Evolutionary conservation across 495 filamentous ascomycete species (phyloP).

Genomic region (Penicillium malachiteum): DNA sequence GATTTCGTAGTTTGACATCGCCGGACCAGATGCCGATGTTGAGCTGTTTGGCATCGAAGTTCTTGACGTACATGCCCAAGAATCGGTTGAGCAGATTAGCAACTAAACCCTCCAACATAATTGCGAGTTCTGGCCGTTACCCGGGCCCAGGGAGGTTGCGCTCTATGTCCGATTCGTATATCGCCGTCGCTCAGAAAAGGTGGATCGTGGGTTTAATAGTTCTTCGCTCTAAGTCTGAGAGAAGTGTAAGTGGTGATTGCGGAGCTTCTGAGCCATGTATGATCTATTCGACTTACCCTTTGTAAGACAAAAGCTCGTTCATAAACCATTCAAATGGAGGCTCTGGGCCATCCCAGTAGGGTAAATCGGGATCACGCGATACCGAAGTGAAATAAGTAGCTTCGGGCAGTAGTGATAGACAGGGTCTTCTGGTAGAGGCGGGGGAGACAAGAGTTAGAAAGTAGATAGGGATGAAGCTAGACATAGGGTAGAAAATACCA

Average conservation of each 20-base stretch:
- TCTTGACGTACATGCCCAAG: constrained; percentile 98
- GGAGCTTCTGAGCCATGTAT: background rate
- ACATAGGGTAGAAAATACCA: background rate
- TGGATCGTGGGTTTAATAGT: constrained; percentile 13
- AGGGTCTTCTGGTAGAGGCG: constrained; percentile 2
- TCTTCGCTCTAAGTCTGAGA: constrained; percentile 11
- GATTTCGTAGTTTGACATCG: constrained; percentile 87
- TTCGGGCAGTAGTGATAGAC: constrained; percentile 8
- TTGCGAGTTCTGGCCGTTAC: constrained; percentile 39
- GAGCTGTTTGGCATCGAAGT: constrained; percentile 93
- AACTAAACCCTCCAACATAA: constrained; percentile 66
- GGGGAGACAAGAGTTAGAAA: constrained; percentile 5
- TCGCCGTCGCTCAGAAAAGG: constrained; percentile 4
- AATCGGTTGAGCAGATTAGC: constrained; percentile 97
- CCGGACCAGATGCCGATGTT: constrained; percentile 98
- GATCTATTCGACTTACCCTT: constrained; percentile 1
- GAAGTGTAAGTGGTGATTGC: constrained; percentile 4
- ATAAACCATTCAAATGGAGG: constrained; percentile 21
- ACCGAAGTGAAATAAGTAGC: constrained; percentile 23
- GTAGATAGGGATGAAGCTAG: background rate
- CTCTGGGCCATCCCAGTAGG: constrained; percentile 35
- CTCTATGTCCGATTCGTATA: constrained; percentile 18
- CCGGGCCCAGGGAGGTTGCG: constrained; percentile 30
- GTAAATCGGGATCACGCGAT: constrained; percentile 32
- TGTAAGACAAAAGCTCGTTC: constrained; percentile 5